Evolutionary conservation across 345 rosid species (phyloP), one percentile per base, ranked within the genome.

Genomic region (Lepidium aucheri): DNA sequence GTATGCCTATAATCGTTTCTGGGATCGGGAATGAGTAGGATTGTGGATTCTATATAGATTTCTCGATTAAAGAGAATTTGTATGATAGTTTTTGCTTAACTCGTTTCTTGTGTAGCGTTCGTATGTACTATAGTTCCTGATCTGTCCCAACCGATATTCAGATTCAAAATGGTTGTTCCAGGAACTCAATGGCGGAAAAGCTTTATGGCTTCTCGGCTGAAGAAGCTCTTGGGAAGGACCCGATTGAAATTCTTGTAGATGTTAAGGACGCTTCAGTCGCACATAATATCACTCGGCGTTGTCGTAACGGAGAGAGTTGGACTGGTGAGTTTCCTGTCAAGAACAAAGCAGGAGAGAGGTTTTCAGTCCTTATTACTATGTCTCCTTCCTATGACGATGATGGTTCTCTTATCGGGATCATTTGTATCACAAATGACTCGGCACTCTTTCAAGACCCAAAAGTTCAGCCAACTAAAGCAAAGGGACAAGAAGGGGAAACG

Each of bases 331-430:
- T 90, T 77, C 96, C 97, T 1, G 85, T 85, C 12, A 93, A 81
- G 85, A 90, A 77, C 78, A 90, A 88, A 82, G 72, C 49, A 56
- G 91, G 91, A 38, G 85, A 85, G 34, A 85, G 78, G 60, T 79
- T 93, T 75, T 40, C 73, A 13, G 84, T 72, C 20, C 83, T 84
- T 67, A 88, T 80, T 5, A 90, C 94, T 3, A 85, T 82, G 72
- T 83, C 97, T 68, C 98, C 97, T 0, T 85, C 90, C 33, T 84
- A 80, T 18, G 96, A 88, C 61, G 97, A 93, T 53, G 87, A 82
- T 51, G 90, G 88, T 64, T 53, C 78, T 51, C 80, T 93, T 73
- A 82, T 88, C 49, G 98, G 98, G 71, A 74, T 88, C 69, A 84
- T 88, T 44, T 90, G 85, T 67, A 88, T 93, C 6, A 87, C 98